Evolutionary conservation across 345 rosid species (phyloP).

Genomic region (Citrus medica): DNA sequence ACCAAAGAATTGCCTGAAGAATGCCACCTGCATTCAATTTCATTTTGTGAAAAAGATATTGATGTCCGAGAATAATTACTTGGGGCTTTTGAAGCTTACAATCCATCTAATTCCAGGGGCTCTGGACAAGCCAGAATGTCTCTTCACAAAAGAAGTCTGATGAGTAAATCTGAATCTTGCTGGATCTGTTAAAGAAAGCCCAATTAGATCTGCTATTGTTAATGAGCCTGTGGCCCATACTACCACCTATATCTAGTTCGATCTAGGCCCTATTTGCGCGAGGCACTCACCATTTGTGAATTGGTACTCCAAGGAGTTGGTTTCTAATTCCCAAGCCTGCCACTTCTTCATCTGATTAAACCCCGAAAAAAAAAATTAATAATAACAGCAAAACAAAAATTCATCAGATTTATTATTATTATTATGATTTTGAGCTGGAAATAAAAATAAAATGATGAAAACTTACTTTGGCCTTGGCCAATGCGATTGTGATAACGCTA

Average conservation of each 20-base stretch:
- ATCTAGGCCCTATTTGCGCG: too few species aligned
- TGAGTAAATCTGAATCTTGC: conserved; percentile 57
- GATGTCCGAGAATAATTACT: too few species aligned
- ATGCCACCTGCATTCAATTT: conserved; percentile 38
- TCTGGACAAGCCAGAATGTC: conserved; percentile 40
- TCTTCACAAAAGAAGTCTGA: conserved; percentile 55
- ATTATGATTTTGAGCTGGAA: too few species aligned
- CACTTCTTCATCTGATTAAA: conserved; percentile 47
- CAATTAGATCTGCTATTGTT: neutral
- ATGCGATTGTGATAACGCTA: conserved; percentile 42
- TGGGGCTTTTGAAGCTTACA: conserved; percentile 26
- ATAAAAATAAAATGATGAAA: neutral
- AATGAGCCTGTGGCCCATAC: neutral
- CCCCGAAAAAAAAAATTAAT: neutral
- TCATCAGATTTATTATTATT: neutral
- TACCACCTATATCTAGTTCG: neutral
- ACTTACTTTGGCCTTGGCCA: conserved; percentile 40
- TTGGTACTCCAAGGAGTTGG: conserved; percentile 32
- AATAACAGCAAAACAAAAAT: neutral
- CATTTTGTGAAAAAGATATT: too few species aligned
- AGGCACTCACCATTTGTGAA: conserved; percentile 37
- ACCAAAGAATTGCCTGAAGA: conserved; percentile 56
- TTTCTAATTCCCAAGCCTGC: conserved; percentile 62
- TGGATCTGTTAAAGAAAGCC: conserved; percentile 34
- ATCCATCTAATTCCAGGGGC: conserved; percentile 38